These are phyloP conservation scores for Cyberlindnera veronae DNA, from an alignment of 805 yeast genomes.

Conservation along the genomic window DNA sequence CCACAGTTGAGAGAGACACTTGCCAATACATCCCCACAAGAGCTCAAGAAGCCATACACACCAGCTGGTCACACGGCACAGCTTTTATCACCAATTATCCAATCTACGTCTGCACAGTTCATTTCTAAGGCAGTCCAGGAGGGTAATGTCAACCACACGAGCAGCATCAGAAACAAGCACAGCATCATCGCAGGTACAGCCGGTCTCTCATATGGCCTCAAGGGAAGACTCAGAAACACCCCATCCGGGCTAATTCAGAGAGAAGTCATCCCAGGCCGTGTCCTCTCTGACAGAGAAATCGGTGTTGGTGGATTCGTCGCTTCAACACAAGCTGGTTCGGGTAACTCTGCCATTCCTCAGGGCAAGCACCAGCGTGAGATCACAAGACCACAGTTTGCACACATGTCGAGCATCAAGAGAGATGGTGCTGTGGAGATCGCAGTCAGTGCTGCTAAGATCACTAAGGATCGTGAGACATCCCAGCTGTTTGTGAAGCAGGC, in stretches of 20 bases:
- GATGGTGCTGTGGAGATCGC: too few relatives aligned
- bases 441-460: too few relatives aligned
- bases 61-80: conserved; percentile 17
- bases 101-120: too few relatives aligned
- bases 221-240: conserved; percentile 63
- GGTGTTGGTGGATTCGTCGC: conserved; percentile 60
- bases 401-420: too few relatives aligned
- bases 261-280: conserved; percentile 66
- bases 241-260: conserved; percentile 64
- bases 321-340: too few relatives aligned
- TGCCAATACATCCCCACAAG: conserved; percentile 46
- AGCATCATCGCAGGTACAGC: conserved; percentile 61
- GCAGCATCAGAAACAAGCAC: conserved; percentile 6
- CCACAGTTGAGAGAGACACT: conserved; percentile 54
- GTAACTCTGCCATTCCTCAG: too few relatives aligned
- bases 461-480: too few relatives aligned
- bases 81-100: too few relatives aligned
- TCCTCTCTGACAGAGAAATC: conserved; percentile 39
- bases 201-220: conserved; percentile 67
- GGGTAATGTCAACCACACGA: conserved; percentile 10
- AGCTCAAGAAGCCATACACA: conserved; percentile 25
- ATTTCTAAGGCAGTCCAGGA: too few relatives aligned
- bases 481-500: too few relatives aligned
- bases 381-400: conserved; percentile 43
- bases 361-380: conserved; percentile 42